Percentiles rank a stretch among this genome's conserved stretches.
Conservation (phyloP, 768 basidiomycete genomes). For the Aureoboletus auriporus region DNA sequence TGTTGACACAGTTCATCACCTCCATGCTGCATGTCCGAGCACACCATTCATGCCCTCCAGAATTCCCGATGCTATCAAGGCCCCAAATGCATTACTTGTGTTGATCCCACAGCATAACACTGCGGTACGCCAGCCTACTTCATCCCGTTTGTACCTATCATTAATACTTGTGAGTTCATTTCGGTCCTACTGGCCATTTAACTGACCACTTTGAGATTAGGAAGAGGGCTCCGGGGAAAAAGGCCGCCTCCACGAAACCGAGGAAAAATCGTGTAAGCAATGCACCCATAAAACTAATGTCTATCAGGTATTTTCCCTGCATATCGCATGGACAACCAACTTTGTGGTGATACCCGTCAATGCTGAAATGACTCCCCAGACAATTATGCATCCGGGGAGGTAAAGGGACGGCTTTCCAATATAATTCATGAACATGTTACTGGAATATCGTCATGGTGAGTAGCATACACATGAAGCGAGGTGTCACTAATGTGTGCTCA, state of each 20-base stretch:
- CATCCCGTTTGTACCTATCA: conserved; percentile 41
- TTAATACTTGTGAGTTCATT: conserved; percentile 19
- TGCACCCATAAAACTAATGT: conserved; percentile 36
- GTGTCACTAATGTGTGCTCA: conserved; percentile 11
- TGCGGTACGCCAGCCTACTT: conserved; percentile 42
- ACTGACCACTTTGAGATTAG: conserved; percentile 31
- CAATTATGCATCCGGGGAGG: conserved; percentile 59
- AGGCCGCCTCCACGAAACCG: conserved; percentile 50
- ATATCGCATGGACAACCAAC: conserved; percentile 9
- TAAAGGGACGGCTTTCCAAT: conserved; percentile 66
- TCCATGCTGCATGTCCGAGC: conserved; percentile 50
- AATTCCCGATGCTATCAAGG: conserved; percentile 46
- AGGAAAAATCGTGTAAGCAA: conserved; percentile 49
- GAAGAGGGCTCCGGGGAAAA: conserved; percentile 43
- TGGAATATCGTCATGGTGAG: conserved; percentile 25
- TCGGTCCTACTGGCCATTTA: conserved; percentile 26
- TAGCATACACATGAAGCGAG: neutral
- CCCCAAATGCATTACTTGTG: conserved; percentile 54
- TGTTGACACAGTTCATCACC: conserved; percentile 33
- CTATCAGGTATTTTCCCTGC: neutral
- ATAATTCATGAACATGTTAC: conserved; percentile 68
- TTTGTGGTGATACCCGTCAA: conserved; percentile 38
- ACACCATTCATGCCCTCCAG: conserved; percentile 44
- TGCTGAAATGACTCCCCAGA: conserved; percentile 63
- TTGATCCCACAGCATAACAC: conserved; percentile 49